These are phyloP conservation scores for Erythrophleum fordii DNA, from an alignment of 306 rosid species.

Conservation along the genomic window DNA sequence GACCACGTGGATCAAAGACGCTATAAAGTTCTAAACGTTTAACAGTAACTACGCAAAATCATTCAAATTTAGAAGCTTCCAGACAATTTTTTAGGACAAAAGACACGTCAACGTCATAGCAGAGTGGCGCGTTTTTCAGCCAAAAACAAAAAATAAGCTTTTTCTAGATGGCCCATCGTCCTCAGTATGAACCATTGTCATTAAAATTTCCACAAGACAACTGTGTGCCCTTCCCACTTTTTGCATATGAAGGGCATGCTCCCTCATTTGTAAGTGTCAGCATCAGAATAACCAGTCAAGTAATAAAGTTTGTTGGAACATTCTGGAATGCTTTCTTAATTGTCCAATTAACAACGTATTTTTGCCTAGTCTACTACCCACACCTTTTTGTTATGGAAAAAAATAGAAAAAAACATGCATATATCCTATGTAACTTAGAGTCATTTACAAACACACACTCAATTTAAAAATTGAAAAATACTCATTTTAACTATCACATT, in stretches of 20 bases:
- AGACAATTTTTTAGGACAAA: constrained; percentile 1
- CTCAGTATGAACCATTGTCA: not conserved
- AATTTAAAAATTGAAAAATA: no score
- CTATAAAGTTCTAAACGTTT: no score
- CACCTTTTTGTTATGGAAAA: not conserved
- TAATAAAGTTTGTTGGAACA: constrained; percentile 1
- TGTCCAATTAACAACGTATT: not conserved
- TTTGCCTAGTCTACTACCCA: not conserved
- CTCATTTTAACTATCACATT: no score
- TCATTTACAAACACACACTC: no score
- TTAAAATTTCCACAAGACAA: not conserved
- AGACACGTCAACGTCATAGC: not conserved
- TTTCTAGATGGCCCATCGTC: no score
- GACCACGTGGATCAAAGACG: no score
- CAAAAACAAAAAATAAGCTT: not conserved
- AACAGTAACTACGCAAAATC: not conserved
- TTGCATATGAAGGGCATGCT: not conserved
- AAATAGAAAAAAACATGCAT: not conserved
- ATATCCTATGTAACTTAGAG: no score
- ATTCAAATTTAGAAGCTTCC: not conserved
- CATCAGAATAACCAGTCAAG: not conserved
- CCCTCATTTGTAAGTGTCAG: not conserved
- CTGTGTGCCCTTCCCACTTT: not conserved
- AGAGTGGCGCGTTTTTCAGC: constrained; percentile 8
- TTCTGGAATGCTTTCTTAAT: not conserved